A percentile compares a stretch with the other conserved stretches of the same genome.
Evolutionary conservation across 345 rosid genomes (phyloP).

Genomic region (Excoecaria cochinchinensis): DNA sequence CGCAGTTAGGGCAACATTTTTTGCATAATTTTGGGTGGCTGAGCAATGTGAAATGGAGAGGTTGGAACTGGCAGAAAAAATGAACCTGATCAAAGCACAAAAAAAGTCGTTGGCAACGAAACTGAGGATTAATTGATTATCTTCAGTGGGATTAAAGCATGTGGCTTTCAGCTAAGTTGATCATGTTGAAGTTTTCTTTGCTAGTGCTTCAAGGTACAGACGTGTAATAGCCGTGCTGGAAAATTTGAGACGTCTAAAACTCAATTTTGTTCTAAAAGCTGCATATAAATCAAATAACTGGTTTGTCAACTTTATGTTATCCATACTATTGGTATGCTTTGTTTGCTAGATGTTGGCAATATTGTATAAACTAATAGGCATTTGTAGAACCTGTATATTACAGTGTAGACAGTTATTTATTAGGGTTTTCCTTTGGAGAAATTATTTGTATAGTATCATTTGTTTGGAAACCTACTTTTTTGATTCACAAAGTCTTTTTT

Average conservation of each 20-base stretch:
- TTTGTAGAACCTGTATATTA: neutral
- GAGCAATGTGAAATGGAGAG: slow-evolving; percentile 52
- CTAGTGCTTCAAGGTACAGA: neutral
- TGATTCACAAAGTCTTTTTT: too few species aligned
- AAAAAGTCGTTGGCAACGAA: neutral
- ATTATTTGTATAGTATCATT: too few species aligned
- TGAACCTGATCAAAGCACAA: slow-evolving; percentile 21
- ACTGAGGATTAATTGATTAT: neutral
- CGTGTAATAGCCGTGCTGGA: neutral
- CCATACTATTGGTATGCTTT: neutral
- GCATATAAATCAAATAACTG: slow-evolving; percentile 20
- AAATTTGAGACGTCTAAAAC: neutral
- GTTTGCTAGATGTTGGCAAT: slow-evolving; percentile 4
- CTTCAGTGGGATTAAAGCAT: slow-evolving; percentile 1
- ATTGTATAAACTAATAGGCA: neutral
- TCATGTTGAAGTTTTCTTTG: neutral
- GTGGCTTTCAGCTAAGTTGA: neutral
- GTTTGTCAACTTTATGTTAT: neutral
- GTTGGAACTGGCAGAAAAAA: slow-evolving; percentile 55
- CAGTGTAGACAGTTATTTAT: too few species aligned
- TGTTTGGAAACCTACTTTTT: too few species aligned
- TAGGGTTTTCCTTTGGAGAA: too few species aligned
- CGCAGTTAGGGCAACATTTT: slow-evolving; percentile 49
- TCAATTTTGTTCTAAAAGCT: neutral
- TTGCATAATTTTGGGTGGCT: slow-evolving; percentile 63